Evolutionary conservation across 192 early-diverging fungal genomes (phyloP), one percentile per base, ranked within the genome.

Genomic region (Coemansia furcata): DNA sequence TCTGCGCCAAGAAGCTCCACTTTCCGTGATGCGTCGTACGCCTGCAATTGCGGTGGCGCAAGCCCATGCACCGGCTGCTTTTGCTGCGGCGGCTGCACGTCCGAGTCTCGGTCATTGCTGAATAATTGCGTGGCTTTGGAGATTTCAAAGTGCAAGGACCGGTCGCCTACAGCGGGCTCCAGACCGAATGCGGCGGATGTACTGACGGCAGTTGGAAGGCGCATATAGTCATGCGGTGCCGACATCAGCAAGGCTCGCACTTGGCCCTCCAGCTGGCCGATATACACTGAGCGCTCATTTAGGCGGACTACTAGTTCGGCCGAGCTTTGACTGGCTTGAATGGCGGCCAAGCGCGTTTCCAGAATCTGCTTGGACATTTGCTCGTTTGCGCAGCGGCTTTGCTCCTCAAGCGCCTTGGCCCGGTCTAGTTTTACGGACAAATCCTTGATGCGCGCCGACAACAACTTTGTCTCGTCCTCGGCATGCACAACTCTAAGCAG

Each of bases 121-220:
- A 36, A 17, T 29, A 37, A 50, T 15, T 38, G 60, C 23, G 72
- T 68, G 68, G 73, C 78, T 81, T 76, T 68, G 36, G 60, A 37
- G 21, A 81, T 76, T 62, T 81, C 78, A 1, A 47, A 54, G 69
- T 65, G 44, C 12, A 71, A 63, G 36, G 69, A 71, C 46, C 26
- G 15, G 61, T 43, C 46, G 21, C 55, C 43, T 23, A 29, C 39
- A 60, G 57, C 43, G n/a, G 46, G 40, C 30, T 32, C 30, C 46
- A 50, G 11, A 29, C 44, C 63, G 19, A 35, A 32, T 21, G 63
- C 47, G 29, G 58, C 36, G 14, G 58, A 19, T 37, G 36, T 39
- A 10, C 8, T 12, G 12, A 21, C 30, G 14, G 58, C 21, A 26
- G 35, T 21, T 23, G 33, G 58, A 21, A 39, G 58, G 58, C 58